These are phyloP conservation scores for Vaccinium vitisidaea DNA, from an alignment of 148 eudicot species.

Conservation along the genomic window DNA sequence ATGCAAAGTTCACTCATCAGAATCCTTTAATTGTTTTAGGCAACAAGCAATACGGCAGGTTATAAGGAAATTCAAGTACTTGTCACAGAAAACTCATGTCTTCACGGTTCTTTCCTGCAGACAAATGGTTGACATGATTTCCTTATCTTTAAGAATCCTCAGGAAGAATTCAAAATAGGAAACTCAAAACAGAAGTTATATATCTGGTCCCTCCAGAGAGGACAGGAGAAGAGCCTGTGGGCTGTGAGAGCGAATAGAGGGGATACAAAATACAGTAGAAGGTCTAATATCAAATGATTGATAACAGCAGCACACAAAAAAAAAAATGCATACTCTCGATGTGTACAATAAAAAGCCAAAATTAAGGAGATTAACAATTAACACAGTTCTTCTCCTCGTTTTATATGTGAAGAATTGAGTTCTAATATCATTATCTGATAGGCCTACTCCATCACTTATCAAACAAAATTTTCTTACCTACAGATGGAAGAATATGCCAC, in stretches of 20 bases:
- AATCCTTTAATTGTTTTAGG: neutral
- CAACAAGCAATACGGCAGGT: neutral
- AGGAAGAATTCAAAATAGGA: neutral
- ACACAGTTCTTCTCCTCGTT: neutral
- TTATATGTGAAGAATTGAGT: neutral
- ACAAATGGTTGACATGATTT: neutral
- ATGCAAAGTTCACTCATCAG: conserved; percentile 11
- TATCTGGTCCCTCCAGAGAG: neutral
- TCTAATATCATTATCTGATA: neutral
- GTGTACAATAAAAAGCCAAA: neutral
- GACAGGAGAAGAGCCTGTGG: neutral
- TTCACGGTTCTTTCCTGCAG: neutral
- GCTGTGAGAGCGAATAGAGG: too few species aligned
- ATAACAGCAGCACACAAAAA: neutral
- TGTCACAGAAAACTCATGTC: neutral
- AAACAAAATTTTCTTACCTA: neutral
- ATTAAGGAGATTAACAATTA: neutral
- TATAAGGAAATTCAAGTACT: neutral
- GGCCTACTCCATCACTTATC: neutral
- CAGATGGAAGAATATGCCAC: neutral
- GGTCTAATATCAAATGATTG: neutral
- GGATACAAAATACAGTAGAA: neutral
- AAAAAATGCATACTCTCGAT: neutral
- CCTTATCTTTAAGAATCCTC: neutral
- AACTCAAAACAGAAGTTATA: neutral